phyloP scores from a whole-genome alignment of 1,139 yeast genomes.

The Diutina sp. region DNA sequence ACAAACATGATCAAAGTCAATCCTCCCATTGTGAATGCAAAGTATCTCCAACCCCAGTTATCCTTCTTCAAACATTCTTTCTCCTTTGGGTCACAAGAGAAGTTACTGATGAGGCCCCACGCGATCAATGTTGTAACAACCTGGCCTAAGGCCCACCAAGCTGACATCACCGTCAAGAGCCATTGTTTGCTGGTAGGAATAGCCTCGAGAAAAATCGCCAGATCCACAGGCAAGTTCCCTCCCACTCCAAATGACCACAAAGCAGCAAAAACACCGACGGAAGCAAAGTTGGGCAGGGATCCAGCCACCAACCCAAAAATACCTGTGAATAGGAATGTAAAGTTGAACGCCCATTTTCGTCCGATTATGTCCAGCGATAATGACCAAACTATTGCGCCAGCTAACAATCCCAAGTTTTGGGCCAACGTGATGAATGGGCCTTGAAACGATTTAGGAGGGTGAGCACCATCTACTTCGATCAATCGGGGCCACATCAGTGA shows the following conservation, averaged over 20 bases:
- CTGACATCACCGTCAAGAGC: slow-evolving; percentile 29
- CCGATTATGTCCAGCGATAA: slow-evolving; percentile 30
- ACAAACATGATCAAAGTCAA: slow-evolving; percentile 23
- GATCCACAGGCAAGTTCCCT: slow-evolving; percentile 32
- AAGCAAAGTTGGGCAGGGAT: slow-evolving; percentile 26
- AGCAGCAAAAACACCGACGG: slow-evolving; percentile 23
- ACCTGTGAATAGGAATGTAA: slow-evolving; percentile 27
- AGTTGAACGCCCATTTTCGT: slow-evolving; percentile 29
- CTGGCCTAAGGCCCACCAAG: slow-evolving; percentile 34
- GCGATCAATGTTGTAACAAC: slow-evolving; percentile 24
- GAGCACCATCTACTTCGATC: slow-evolving; percentile 25
- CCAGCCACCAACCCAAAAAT: slow-evolving; percentile 26
- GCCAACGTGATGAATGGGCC: slow-evolving; percentile 29
- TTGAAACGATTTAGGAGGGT: slow-evolving; percentile 15
- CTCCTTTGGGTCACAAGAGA: slow-evolving; percentile 8
- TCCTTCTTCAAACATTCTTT: not conserved
- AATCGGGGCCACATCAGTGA: slow-evolving; percentile 22
- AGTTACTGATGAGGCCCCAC: slow-evolving; percentile 29
- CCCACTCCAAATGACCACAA: slow-evolving; percentile 36
- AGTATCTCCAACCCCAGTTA: not conserved
- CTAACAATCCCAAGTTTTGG: slow-evolving; percentile 28
- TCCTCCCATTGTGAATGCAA: slow-evolving; percentile 14
- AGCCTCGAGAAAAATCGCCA: slow-evolving; percentile 31
- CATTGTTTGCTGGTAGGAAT: slow-evolving; percentile 25
- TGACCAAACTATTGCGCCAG: slow-evolving; percentile 32